A percentile compares a stretch with the other conserved stretches of the same genome.
These are phyloP conservation scores for Nemania sp. DNA, from an alignment of 2,329 filamentous ascomycete genomes.

Conservation along the genomic window DNA sequence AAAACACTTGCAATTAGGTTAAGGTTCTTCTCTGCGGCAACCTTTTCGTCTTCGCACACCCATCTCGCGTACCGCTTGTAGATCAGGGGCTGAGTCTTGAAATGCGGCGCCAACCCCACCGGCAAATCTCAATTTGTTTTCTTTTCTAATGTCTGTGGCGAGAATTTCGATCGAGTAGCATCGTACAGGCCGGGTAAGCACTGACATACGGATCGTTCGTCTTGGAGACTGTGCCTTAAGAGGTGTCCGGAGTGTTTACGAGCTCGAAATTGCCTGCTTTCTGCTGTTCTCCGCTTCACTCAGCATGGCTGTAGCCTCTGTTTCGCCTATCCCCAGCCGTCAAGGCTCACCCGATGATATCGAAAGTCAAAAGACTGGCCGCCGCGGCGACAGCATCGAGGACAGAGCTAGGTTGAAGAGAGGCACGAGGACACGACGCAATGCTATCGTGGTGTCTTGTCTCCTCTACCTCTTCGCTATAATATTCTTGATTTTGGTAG, in stretches of 20 bases:
- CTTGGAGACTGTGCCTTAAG: background rate
- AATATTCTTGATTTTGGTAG: conserved; percentile 77
- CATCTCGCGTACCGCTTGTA: background rate
- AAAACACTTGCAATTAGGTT: conserved; percentile 15
- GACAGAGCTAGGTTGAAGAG: conserved; percentile 45
- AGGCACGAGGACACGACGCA: conserved; percentile 57
- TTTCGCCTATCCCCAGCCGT: conserved; percentile 34
- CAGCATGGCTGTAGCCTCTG: conserved; percentile 20
- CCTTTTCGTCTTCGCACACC: background rate
- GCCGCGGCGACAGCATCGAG: conserved; percentile 15
- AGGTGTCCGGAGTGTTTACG: background rate
- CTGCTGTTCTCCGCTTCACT: background rate
- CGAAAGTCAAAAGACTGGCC: conserved; percentile 29
- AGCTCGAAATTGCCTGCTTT: background rate
- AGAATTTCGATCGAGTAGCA: background rate
- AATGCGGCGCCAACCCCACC: background rate
- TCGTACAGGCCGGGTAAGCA: too few species aligned
- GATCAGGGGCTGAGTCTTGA: conserved; percentile 5
- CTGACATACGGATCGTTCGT: too few species aligned
- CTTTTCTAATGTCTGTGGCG: background rate
- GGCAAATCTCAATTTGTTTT: background rate
- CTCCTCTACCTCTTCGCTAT: conserved; percentile 67
- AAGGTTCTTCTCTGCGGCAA: background rate
- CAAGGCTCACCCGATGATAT: conserved; percentile 21
- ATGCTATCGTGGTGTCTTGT: conserved; percentile 66